Base-by-base conservation (phyloP, 2,329 filamentous ascomycete species). In the Clarireedia paspali region DNA sequence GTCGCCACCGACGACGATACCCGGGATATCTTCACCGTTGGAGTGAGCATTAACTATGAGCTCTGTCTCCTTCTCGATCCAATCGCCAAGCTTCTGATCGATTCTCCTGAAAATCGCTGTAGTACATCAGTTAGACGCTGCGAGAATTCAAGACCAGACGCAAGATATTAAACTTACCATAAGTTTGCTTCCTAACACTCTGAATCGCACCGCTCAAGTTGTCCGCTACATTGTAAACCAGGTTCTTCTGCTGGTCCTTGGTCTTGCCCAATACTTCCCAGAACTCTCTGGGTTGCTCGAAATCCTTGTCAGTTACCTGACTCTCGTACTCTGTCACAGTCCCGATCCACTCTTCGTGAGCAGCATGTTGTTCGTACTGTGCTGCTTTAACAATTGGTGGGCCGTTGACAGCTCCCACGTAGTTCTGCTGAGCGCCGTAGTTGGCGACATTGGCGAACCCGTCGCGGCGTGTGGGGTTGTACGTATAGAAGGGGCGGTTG, bases 141-240 rank as follows among this genome's bases (percentile, higher is more conserved):
- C 30, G 2, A 12, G 10, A 34, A 14, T 14, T 12, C 4, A 34
- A 34, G 30, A 14, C 10, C 30, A 12, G 30, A 34, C 30, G 30
- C 30, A 34, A 34, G 30, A 34, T 3, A 34, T 14, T 14, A 34
- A 4, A 34, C 30, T 34, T 34, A 34, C 30, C 30, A 34, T 34
- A 34, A 34, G 30, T 34, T 14, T 34, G 30, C 30, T 34, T 34
- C 30, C 30, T 34, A 34, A 34, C 30, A 9, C 30, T 34, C 9
- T 34, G 30, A 34, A 34, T 34, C n/a, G 80, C 72, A 68, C 78
- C 77, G 60, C 77, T 75, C 5, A 77, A 72, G 76, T 77, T 67
- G 17, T 24, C 56, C 77, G 70, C 55, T 70, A 70, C 55, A 60
- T 64, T 47, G 63, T 68, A 17, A 57, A 68, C 53, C 10, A 60